Evolutionary conservation across 257 asterid genomes (phyloP).

Genomic region (Nyctanthes arbortristis): DNA sequence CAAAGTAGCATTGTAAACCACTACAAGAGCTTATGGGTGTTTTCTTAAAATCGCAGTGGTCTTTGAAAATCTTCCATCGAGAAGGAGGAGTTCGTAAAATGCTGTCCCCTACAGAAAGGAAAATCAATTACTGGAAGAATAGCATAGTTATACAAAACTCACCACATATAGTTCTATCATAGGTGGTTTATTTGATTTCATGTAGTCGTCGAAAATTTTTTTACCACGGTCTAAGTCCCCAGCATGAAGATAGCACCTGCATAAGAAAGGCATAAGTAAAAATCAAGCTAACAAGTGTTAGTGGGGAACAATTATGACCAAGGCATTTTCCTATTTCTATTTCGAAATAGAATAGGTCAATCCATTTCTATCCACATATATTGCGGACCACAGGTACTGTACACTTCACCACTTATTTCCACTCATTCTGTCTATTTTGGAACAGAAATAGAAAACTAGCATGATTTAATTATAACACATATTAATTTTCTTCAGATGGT

Average conservation of each 20-base stretch:
- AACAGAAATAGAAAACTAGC: too few relatives aligned
- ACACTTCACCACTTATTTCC: too few relatives aligned
- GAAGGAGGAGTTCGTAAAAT: conserved; percentile 2
- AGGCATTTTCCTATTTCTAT: too few relatives aligned
- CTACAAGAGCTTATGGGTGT: background rate
- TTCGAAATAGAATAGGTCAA: too few relatives aligned
- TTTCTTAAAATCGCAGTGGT: background rate
- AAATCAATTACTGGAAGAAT: conserved; percentile 17
- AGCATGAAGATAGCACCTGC: conserved; percentile 79
- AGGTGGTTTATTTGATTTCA: conserved; percentile 54
- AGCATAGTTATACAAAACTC: conserved; percentile 34
- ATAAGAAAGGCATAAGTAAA: conserved; percentile 19
- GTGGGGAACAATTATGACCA: too few relatives aligned
- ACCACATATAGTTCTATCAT: conserved; percentile 68
- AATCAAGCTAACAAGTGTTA: too few relatives aligned
- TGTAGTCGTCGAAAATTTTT: conserved; percentile 71
- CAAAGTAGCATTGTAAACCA: background rate
- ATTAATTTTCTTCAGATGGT: too few relatives aligned
- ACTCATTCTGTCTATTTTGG: too few relatives aligned
- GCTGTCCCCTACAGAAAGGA: background rate
- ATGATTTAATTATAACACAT: too few relatives aligned
- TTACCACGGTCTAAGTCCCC: conserved; percentile 77
- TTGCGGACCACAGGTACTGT: too few relatives aligned
- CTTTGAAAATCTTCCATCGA: background rate
- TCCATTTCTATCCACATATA: too few relatives aligned